phyloP scores from a whole-genome alignment of 2,329 filamentous ascomycete species.

The Monosporascus sp. region DNA sequence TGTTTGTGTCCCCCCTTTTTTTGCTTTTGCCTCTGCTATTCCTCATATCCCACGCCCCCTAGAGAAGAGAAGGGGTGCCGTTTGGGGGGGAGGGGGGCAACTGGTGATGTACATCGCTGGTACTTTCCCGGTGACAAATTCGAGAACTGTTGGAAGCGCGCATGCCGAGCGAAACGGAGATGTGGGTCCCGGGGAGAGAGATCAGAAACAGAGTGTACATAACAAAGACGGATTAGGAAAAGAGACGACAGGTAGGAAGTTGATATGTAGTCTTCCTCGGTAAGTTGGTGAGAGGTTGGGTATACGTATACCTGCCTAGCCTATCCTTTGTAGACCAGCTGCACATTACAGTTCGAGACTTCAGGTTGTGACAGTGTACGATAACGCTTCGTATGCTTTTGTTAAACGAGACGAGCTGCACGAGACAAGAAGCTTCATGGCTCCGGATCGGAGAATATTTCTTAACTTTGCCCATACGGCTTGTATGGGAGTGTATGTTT shows the following conservation, averaged over 20 bases:
- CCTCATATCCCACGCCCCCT: background rate
- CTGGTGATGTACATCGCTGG: background rate
- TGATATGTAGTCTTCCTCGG: no score
- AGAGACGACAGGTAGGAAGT: background rate
- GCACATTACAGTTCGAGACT: no score
- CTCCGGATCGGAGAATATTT: no score
- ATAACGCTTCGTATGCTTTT: no score
- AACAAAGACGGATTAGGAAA: background rate
- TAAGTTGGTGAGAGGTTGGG: no score
- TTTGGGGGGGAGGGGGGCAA: background rate
- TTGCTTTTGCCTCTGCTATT: background rate
- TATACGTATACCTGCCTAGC: no score
- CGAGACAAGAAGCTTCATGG: no score
- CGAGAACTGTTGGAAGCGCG: background rate
- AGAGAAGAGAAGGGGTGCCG: background rate
- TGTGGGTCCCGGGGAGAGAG: background rate
- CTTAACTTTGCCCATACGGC: no score
- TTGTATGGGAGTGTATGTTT: background rate
- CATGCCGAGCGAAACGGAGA: background rate
- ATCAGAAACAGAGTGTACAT: background rate
- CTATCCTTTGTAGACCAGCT: no score
- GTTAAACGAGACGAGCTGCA: no score
- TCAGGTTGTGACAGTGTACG: no score
- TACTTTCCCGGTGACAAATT: background rate
- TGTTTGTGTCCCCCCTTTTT: background rate